Evolutionary conservation across 805 yeast species (phyloP), one percentile per base, ranked within the genome.

Genomic region (Metschnikowia borealis): DNA sequence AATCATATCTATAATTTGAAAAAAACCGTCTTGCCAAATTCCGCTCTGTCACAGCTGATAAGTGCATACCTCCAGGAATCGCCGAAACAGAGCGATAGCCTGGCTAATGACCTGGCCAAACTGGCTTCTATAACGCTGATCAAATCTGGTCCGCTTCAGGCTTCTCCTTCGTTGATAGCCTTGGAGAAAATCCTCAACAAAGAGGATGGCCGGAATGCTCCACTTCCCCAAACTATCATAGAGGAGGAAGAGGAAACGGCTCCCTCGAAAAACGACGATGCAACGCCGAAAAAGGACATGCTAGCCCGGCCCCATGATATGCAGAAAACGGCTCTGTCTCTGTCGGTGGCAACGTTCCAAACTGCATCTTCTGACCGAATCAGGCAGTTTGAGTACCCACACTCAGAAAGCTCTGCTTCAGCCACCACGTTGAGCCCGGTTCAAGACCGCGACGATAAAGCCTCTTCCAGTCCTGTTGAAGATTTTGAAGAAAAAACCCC

Each of bases 321-420:
- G 6, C 33, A 15, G 17, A 44, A 31, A 17, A 7, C 73, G 71
- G 65, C 64, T 49, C 59, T 59, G 29, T 69, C 75, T 31, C 78
- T 77, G 5, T 68, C 74, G 6, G 68, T 73, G 61, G 67, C 68
- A 54, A 75, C 76, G 13, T 62, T 73, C 50, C 77, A 73, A 53
- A 44, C 46, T 18, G 46, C 46, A 18, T 15, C 32, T 10, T 43
- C 46, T 3, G 39, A 35, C 10, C 21, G 34, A n/a, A n/a, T 14
- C 21, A 31, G 45, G 5, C 32, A 32, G 11, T 42, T 33, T 14
- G 45, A 42, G 10, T 32, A 42, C 32, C 45, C 37, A 6, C 45
- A 32, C 23, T 14, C 38, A 10, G 45, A 42, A 20, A 29, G 18
- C 20, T 42, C 45, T 32, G 45, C 36, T 6, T 42, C 45, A 7